These are phyloP conservation scores for Amaranthus palmeri DNA, from an alignment of 148 eudicot species.

Conservation along the genomic window DNA sequence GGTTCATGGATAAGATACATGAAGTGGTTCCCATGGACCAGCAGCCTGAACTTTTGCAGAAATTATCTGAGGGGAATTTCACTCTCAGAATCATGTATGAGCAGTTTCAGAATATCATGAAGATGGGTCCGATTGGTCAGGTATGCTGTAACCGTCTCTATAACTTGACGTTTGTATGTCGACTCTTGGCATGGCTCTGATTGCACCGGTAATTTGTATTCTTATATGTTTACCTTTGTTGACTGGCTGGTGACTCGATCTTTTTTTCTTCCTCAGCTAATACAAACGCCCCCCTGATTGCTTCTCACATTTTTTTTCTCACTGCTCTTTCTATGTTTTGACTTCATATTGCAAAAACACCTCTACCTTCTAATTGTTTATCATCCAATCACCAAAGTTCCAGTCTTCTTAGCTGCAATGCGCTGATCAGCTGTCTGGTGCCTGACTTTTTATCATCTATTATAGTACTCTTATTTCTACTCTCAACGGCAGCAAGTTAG, in stretches of 20 bases:
- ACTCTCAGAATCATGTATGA: constrained; percentile 96
- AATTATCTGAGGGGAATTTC: constrained; percentile 89
- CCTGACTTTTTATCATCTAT: not conserved
- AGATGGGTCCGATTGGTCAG: constrained; percentile 99
- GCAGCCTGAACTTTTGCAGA: constrained; percentile 97
- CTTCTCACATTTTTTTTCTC: not conserved
- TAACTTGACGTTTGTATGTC: not conserved
- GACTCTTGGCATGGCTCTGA: not conserved
- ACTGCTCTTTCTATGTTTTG: not conserved
- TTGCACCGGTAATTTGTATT: not conserved
- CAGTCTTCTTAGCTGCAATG: not conserved
- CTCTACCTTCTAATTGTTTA: not conserved
- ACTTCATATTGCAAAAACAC: not conserved
- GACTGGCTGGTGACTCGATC: not conserved
- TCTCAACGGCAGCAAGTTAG: not conserved
- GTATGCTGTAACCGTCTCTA: constrained; percentile 35
- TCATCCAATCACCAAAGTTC: not conserved
- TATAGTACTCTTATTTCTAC: not conserved
- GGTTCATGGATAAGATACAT: constrained; percentile 94
- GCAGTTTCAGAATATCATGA: constrained; percentile 88
- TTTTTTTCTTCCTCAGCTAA: not conserved
- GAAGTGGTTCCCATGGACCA: constrained; percentile 99
- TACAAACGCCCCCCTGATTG: not conserved
- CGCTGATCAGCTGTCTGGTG: not conserved
- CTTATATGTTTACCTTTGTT: not conserved